A percentile compares a stretch with the other conserved stretches of the same genome.
Evolutionary conservation across 2,329 filamentous ascomycete species (phyloP).

Genomic region (Coniochaeta sp.): DNA sequence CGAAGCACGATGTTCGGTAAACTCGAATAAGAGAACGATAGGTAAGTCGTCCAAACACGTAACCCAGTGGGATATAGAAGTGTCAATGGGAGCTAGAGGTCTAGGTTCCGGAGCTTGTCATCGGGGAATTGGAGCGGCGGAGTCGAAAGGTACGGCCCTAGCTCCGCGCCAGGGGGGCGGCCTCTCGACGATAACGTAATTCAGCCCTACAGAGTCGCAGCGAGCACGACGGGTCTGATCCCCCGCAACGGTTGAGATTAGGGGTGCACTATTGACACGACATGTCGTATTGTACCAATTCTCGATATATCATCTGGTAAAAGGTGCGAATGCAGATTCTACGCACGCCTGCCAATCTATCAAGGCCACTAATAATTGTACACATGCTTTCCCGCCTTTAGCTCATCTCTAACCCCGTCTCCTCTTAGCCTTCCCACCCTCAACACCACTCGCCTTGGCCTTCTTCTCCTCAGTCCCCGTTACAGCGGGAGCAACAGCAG

Average conservation of each 20-base stretch:
- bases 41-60: no score
- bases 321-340: no score
- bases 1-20: no score
- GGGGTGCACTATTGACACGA: neutral
- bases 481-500: neutral
- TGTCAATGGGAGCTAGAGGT: no score
- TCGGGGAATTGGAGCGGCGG: neutral
- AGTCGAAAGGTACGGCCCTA: neutral
- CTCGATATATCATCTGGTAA: no score
- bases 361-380: no score
- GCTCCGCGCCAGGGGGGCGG: neutral
- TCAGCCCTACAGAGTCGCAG: conserved; percentile 3
- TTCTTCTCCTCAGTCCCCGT: conserved; percentile 10
- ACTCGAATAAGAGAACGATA: no score
- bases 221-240: neutral
- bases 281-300: no score
- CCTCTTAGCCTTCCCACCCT: conserved; percentile 41
- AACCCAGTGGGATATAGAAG: no score
- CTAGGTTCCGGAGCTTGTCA: no score
- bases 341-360: no score
- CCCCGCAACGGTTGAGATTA: neutral
- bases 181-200: conserved; percentile 3
- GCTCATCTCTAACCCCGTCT: conserved; percentile 18
- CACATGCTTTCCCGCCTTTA: no score
- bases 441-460: conserved; percentile 42